phyloP scores from a whole-genome alignment of 2,329 filamentous ascomycete genomes.

The Colletotrichum sp. region DNA sequence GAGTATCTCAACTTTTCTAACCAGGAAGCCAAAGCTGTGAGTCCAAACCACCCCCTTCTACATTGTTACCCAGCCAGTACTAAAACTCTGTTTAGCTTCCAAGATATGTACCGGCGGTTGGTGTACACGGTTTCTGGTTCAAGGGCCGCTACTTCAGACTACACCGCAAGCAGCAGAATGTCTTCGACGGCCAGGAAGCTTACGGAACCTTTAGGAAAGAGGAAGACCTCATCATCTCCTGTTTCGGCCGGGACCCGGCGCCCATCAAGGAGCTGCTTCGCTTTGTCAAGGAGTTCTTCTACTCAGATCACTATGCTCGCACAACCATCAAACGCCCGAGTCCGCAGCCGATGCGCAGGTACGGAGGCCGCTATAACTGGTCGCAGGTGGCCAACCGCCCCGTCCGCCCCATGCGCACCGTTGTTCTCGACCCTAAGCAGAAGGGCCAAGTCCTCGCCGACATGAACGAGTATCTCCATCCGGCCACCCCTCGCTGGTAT shows the following conservation, averaged over 20 bases:
- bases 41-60: slow-evolving; percentile 18
- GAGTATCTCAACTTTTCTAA: slow-evolving; percentile 65
- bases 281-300: slow-evolving; percentile 58
- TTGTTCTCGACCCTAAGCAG: slow-evolving; percentile 72
- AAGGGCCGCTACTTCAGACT: slow-evolving; percentile 55
- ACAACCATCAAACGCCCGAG: slow-evolving; percentile 59
- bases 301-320: slow-evolving; percentile 54
- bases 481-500: slow-evolving; percentile 74
- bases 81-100: slow-evolving; percentile 40
- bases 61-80: not conserved
- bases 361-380: slow-evolving; percentile 52
- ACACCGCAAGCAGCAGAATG: slow-evolving; percentile 48
- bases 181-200: slow-evolving; percentile 38
- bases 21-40: slow-evolving; percentile 56
- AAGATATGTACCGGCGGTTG: slow-evolving; percentile 59
- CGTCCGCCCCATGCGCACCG: slow-evolving; percentile 74
- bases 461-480: slow-evolving; percentile 80
- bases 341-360: slow-evolving; percentile 16
- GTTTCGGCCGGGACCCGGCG: slow-evolving; percentile 55
- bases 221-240: slow-evolving; percentile 59
- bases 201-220: slow-evolving; percentile 52
- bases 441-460: slow-evolving; percentile 73
- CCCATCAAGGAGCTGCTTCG: slow-evolving; percentile 62
- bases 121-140: slow-evolving; percentile 60
- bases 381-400: slow-evolving; percentile 66